Evolutionary conservation across 1,139 yeast species (phyloP), one percentile per base, ranked within the genome.

Genomic region (Candida frijolesensis): DNA sequence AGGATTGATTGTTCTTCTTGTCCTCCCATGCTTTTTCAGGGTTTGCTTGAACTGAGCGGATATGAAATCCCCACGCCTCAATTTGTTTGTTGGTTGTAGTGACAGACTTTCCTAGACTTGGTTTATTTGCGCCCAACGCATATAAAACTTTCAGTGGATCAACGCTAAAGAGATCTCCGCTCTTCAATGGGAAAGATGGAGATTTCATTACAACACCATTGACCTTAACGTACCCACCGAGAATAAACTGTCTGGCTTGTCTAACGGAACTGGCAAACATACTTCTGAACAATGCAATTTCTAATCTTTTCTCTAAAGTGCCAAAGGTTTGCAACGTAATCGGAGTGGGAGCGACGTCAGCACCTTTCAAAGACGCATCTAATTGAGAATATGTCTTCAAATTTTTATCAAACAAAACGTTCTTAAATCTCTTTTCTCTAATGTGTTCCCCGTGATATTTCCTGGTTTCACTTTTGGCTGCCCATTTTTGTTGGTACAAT

Each of bases 361-460:
- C 78, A 60, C 89, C 89, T 57, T 82, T 81, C 60, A 85, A 74
- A 0, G 91, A 84, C 8, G 92, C 88, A 66, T 87, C 86, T 73
- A 92, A 71, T 70, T 89, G 90, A 3, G 95, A 94, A 45, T 90
- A 97, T 34, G 96, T 88, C 54, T 88, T 85, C 58, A 90, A 75
- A 51, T 86, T 84, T 34, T 92, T 87, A 52, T 83, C 76, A 70
- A 91, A 91, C 47, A 82, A 68, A 1, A 56, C 53, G 29, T 84
- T 75, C 64, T 87, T 84, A 84, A 92, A 89, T 64, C 94, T 83
- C 27, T 83, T 75, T 67, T 94, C 99, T 0, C 95, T 87, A 51
- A 94, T 71, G 65, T 88, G 92, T 63, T 94, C 98, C 59, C 99
- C 99, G 66, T 94, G 99, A 67, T 94, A 94, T 1, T 95, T 87